Conservation (phyloP, 805 yeast species). For the Candida khao-thaluensis region DNA sequence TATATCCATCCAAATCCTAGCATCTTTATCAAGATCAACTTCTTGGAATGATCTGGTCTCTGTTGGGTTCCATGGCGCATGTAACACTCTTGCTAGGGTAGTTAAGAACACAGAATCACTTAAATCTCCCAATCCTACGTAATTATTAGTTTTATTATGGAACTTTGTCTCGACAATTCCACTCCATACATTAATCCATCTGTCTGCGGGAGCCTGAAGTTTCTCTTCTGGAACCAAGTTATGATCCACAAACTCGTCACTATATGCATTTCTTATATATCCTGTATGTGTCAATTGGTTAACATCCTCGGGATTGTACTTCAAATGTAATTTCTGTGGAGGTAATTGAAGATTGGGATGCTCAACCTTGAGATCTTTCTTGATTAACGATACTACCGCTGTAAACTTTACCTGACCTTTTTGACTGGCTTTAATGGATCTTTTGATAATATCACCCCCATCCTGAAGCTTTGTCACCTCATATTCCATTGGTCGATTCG, state of each 20-base stretch:
- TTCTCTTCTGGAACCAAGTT: slow-evolving; percentile 36
- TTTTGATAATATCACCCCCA: slow-evolving; percentile 51
- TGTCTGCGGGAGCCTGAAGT: slow-evolving; percentile 27
- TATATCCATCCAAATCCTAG: slow-evolving; percentile 25
- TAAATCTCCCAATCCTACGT: slow-evolving; percentile 36
- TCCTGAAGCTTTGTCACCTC: slow-evolving; percentile 52
- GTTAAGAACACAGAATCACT: slow-evolving; percentile 42
- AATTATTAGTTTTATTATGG: slow-evolving; percentile 25
- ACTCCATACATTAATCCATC: slow-evolving; percentile 43
- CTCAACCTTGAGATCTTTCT: slow-evolving; percentile 9
- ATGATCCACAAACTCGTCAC: slow-evolving; percentile 35
- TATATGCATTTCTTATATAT: slow-evolving; percentile 36
- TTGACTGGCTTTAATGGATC: slow-evolving; percentile 58
- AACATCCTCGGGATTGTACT: slow-evolving; percentile 27
- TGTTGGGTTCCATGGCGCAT: slow-evolving; percentile 44
- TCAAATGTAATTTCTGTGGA: slow-evolving; percentile 20
- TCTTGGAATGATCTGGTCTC: slow-evolving; percentile 28
- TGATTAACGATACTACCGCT: slow-evolving; percentile 47
- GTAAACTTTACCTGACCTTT: slow-evolving; percentile 48
- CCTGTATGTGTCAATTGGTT: slow-evolving; percentile 34
- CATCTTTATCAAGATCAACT: slow-evolving; percentile 34
- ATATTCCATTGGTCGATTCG: slow-evolving; percentile 47
- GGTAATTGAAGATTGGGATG: slow-evolving; percentile 14
- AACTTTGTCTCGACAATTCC: slow-evolving; percentile 21
- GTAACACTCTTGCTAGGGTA: slow-evolving; percentile 41